Conservation (phyloP, 805 yeast species). For the Ogataea glucozyma region DNA sequence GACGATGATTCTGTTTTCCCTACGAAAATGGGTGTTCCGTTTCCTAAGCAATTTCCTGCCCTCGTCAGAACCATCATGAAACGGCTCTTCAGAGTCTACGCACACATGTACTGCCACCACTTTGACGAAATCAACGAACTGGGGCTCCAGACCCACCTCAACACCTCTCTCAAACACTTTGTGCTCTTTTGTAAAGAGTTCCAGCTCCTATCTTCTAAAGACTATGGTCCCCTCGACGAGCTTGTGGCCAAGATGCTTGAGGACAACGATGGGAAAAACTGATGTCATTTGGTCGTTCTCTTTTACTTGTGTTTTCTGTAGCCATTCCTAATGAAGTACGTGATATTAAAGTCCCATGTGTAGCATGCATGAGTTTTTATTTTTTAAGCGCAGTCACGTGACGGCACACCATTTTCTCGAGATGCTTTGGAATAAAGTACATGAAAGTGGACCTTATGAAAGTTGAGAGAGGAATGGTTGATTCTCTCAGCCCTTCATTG, state of each 20-base stretch:
- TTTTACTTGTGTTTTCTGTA: conserved; percentile 4
- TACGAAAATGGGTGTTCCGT: conserved; percentile 84
- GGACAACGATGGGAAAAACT: conserved; percentile 24
- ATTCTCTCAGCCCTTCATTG: neutral
- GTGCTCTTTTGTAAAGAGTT: conserved; percentile 86
- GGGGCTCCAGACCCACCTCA: conserved; percentile 88
- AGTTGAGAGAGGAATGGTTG: too few species aligned
- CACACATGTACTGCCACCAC: conserved; percentile 97
- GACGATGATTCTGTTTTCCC: conserved; percentile 93
- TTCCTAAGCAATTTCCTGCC: conserved; percentile 79
- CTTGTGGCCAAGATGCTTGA: conserved; percentile 69
- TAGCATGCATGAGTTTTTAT: too few species aligned
- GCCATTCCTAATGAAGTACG: conserved; percentile 1
- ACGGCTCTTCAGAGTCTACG: conserved; percentile 89
- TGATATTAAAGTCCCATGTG: neutral
- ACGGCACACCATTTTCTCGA: conserved; percentile 20
- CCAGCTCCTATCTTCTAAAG: conserved; percentile 70
- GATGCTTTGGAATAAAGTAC: neutral
- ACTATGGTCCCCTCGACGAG: conserved; percentile 90
- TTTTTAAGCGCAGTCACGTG: conserved; percentile 31
- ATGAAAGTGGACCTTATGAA: too few species aligned
- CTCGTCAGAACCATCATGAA: conserved; percentile 85
- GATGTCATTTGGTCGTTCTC: neutral
- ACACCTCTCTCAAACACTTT: conserved; percentile 93
- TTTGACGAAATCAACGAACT: conserved; percentile 92